Conservation (phyloP, 495 filamentous ascomycete species). For the Aspergillus avenaceus region DNA sequence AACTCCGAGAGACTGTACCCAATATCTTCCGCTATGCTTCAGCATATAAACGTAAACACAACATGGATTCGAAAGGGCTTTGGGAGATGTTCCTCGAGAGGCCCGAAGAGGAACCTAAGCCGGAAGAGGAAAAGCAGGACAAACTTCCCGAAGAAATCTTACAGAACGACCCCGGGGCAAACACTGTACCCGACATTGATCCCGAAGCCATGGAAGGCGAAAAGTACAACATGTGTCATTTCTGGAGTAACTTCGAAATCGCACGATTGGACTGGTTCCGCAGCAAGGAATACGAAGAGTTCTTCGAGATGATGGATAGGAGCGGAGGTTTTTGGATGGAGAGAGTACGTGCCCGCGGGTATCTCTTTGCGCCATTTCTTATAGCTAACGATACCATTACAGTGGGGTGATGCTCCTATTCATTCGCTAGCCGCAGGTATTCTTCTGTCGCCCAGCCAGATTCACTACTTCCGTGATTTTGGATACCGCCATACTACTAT, state of each 20-base stretch:
- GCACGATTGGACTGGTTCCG: slow-evolving; percentile 92
- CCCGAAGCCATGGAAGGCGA: slow-evolving; percentile 95
- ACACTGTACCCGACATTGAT: slow-evolving; percentile 74
- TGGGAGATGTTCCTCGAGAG: slow-evolving; percentile 99
- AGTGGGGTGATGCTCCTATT: slow-evolving; percentile 99
- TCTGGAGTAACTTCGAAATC: slow-evolving; percentile 99
- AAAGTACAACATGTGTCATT: slow-evolving; percentile 99
- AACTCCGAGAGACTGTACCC: slow-evolving; percentile 94
- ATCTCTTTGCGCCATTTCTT: slow-evolving; percentile 9
- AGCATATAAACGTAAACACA: slow-evolving; percentile 94
- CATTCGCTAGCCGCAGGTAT: slow-evolving; percentile 95
- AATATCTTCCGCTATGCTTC: slow-evolving; percentile 99
- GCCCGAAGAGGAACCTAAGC: slow-evolving; percentile 46
- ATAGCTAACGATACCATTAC: slow-evolving; percentile 16
- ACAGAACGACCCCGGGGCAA: slow-evolving; percentile 67
- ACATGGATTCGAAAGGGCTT: slow-evolving; percentile 83
- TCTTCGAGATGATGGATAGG: slow-evolving; percentile 98
- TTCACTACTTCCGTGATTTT: slow-evolving; percentile 99
- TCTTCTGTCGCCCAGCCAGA: slow-evolving; percentile 74
- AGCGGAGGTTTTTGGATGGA: slow-evolving; percentile 99
- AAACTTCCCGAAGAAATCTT: slow-evolving; percentile 79
- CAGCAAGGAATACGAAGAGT: slow-evolving; percentile 93
- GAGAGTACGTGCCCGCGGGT: slow-evolving; percentile 63
- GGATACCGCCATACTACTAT: slow-evolving; percentile 98
- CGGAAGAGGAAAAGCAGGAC: slow-evolving; percentile 65